Evolutionary conservation across 306 rosid species (phyloP).

Genomic region (Lagenaria siceraria): DNA sequence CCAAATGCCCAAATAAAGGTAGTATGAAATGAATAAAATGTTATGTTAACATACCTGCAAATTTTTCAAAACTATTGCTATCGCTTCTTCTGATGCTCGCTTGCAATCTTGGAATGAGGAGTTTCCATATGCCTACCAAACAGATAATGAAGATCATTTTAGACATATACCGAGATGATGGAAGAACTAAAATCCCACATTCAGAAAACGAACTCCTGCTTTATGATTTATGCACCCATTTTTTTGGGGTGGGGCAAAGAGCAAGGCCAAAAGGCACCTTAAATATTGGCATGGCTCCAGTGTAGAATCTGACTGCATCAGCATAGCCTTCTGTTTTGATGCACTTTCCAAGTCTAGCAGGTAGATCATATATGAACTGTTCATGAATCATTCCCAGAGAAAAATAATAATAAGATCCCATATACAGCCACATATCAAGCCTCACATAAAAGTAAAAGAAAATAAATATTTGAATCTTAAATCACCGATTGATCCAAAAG

Average conservation of each 20-base stretch:
- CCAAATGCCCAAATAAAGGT: no score
- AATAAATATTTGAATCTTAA: background rate
- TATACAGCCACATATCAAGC: background rate
- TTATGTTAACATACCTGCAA: slow-evolving; percentile 40
- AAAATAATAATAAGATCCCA: slow-evolving; percentile 13
- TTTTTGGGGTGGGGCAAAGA: background rate
- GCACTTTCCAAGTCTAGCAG: slow-evolving; percentile 81
- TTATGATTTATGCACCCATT: background rate
- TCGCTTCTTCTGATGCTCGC: slow-evolving; percentile 85
- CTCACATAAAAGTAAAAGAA: background rate
- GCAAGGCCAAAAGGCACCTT: slow-evolving; percentile 33
- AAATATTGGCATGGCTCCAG: slow-evolving; percentile 88
- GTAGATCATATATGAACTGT: slow-evolving; percentile 93
- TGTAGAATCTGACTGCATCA: slow-evolving; percentile 81
- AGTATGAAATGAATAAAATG: no score
- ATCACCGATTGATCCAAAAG: no score
- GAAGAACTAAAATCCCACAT: background rate
- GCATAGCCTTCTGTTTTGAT: slow-evolving; percentile 80
- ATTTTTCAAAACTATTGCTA: slow-evolving; percentile 51
- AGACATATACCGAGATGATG: slow-evolving; percentile 2
- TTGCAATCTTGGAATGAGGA: slow-evolving; percentile 85
- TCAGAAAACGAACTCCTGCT: background rate
- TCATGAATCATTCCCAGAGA: slow-evolving; percentile 19
- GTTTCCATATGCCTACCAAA: slow-evolving; percentile 70
- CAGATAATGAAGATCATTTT: slow-evolving; percentile 12